Percentiles rank a stretch among this genome's conserved stretches.
phyloP scores from a whole-genome alignment of 1,139 yeast genomes.

The Suhomyces yuchorum region DNA sequence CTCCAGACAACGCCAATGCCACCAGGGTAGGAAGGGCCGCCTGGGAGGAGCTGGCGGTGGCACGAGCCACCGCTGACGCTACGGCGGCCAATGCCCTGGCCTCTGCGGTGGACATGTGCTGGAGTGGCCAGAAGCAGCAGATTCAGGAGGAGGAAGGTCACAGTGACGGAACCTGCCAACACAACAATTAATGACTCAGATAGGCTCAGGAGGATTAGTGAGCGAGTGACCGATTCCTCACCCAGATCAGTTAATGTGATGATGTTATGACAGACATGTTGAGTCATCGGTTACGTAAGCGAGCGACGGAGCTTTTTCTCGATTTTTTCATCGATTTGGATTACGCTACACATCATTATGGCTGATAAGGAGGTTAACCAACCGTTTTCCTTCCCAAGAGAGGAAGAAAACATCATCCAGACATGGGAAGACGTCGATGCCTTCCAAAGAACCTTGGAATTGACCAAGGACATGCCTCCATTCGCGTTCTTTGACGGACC shows the following conservation, averaged over 20 bases:
- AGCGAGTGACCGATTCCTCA: not conserved
- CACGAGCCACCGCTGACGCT: not conserved
- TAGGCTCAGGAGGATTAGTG: not conserved
- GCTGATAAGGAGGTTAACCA: conserved; percentile 33
- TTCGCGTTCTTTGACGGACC: conserved; percentile 98
- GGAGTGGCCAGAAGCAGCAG: not conserved
- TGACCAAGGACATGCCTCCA: conserved; percentile 82
- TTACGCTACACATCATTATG: conserved; percentile 22
- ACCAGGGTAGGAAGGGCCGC: conserved; percentile 6
- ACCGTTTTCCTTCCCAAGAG: conserved; percentile 73
- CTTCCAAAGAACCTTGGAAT: conserved; percentile 80
- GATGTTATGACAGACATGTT: not conserved
- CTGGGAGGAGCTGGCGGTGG: not conserved
- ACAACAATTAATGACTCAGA: not conserved
- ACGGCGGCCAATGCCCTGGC: conserved; percentile 2
- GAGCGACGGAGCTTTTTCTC: conserved; percentile 1
- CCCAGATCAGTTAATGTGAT: not conserved
- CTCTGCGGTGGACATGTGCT: not conserved
- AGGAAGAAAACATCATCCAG: conserved; percentile 78
- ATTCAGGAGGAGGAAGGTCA: not conserved
- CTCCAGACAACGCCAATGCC: conserved; percentile 70
- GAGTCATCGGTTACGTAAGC: conserved; percentile 8
- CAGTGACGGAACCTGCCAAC: not conserved
- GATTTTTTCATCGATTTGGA: conserved; percentile 3
- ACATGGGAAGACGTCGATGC: conserved; percentile 93